Evolutionary conservation across 2,329 filamentous ascomycete genomes (phyloP).

Genomic region (Myriosclerotinia duriaeana): DNA sequence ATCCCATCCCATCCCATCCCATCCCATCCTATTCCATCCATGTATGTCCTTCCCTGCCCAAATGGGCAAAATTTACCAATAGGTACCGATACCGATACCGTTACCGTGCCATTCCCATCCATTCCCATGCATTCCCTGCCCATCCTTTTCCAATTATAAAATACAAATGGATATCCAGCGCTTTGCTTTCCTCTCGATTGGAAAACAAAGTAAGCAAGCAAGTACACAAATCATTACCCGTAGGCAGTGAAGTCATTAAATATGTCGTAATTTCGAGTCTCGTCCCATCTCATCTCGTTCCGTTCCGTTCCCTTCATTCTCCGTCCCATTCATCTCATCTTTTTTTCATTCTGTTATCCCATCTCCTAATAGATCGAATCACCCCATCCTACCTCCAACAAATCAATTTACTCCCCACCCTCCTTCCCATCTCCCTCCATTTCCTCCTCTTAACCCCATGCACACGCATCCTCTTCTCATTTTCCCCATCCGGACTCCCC

Average conservation of each 20-base stretch:
- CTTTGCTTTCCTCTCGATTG: not conserved
- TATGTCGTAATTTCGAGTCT: conserved; percentile 8
- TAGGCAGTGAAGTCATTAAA: conserved; percentile 7
- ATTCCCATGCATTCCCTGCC: not conserved
- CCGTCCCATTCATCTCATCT: too few species aligned
- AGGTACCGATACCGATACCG: too few species aligned
- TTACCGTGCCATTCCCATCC: not conserved
- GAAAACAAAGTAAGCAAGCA: not conserved
- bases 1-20: not conserved
- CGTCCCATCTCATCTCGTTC: not conserved
- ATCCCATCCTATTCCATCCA: not conserved
- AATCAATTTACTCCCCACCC: conserved; percentile 26
- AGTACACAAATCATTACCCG: not conserved
- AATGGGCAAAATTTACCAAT: not conserved
- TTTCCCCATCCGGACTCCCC: not conserved
- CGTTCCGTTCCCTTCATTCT: not conserved
- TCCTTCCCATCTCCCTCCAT: conserved; percentile 20
- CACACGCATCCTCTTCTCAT: not conserved
- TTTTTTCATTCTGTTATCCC: not conserved
- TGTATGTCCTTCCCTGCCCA: not conserved
- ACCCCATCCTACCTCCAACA: conserved; percentile 27
- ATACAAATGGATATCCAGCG: conserved; percentile 7
- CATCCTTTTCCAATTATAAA: not conserved
- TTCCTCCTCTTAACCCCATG: not conserved
- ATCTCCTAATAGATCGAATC: not conserved